Evolutionary conservation across 2,329 filamentous ascomycete species (phyloP).

Genomic region (Beauveria brongniartii): DNA sequence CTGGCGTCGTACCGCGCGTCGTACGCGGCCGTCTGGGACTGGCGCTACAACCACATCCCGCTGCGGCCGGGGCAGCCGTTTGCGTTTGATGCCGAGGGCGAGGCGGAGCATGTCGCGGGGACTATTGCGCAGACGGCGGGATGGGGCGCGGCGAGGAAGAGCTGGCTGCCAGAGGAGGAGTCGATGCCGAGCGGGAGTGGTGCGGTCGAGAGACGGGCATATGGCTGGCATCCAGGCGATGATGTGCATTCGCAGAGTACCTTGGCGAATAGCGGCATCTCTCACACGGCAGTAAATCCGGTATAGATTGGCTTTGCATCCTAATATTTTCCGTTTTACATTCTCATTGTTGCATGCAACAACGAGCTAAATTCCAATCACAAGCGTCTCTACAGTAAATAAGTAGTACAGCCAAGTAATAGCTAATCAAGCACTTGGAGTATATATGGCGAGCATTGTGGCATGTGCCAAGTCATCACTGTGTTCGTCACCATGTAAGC

Average conservation of each 20-base stretch:
- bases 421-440: no score
- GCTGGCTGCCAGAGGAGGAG: slow-evolving; percentile 11
- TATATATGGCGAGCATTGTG: no score
- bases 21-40: slow-evolving; percentile 63
- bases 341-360: no score
- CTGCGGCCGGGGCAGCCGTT: slow-evolving; percentile 35
- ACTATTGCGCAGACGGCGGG: slow-evolving; percentile 13
- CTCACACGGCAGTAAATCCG: neutral
- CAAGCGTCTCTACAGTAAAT: no score
- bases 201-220: neutral
- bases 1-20: slow-evolving; percentile 57
- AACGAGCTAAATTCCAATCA: no score
- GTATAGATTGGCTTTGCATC: neutral
- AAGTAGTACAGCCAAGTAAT: no score
- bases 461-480: no score
- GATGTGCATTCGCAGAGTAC: neutral
- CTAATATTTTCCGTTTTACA: neutral
- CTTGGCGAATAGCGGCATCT: neutral
- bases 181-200: neutral
- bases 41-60: slow-evolving; percentile 59
- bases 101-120: neutral
- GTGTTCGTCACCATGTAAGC: no score
- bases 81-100: slow-evolving; percentile 14
- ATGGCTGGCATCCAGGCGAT: neutral
- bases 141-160: slow-evolving; percentile 11